phyloP scores from a whole-genome alignment of 768 basidiomycete species.

The Amanita polypyramis region DNA sequence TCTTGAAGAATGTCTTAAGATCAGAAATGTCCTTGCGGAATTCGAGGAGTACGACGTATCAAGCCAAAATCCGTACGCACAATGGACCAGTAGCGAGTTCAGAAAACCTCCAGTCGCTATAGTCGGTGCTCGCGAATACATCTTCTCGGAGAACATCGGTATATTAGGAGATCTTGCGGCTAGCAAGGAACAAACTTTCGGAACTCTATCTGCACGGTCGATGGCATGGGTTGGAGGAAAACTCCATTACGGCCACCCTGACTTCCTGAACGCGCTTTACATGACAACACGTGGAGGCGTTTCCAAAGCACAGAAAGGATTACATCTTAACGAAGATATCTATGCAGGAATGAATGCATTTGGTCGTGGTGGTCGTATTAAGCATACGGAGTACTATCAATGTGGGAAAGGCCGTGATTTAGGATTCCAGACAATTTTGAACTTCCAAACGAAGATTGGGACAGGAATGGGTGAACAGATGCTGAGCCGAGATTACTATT shows the following conservation, averaged over 20 bases:
- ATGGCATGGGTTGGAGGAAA: conserved; percentile 98
- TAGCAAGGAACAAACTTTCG: conserved; percentile 99
- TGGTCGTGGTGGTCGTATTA: conserved; percentile 93
- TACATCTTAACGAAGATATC: conserved; percentile 99
- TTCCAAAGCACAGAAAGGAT: conserved; percentile 97
- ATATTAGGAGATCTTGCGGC: conserved; percentile 97
- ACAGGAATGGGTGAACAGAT: conserved; percentile 99
- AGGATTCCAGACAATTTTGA: conserved; percentile 96
- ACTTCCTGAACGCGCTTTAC: conserved; percentile 95
- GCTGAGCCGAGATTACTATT: conserved; percentile 98
- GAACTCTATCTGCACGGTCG: conserved; percentile 90
- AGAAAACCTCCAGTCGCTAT: conserved; percentile 87
- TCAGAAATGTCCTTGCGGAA: conserved; percentile 94
- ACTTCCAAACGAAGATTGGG: conserved; percentile 99
- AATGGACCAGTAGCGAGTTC: conserved; percentile 85
- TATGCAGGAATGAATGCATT: conserved; percentile 99
- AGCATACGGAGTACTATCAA: conserved; percentile 99
- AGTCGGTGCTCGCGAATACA: conserved; percentile 97
- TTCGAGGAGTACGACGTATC: conserved; percentile 90
- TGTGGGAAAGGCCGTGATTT: conserved; percentile 98
- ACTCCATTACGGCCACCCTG: conserved; percentile 97
- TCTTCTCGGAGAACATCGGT: conserved; percentile 99
- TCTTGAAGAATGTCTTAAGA: conserved; percentile 98
- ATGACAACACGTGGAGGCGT: conserved; percentile 98
- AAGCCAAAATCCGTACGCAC: conserved; percentile 84